These are phyloP conservation scores for Clonostachys solani DNA, from an alignment of 2,329 filamentous ascomycete genomes.

Conservation along the genomic window DNA sequence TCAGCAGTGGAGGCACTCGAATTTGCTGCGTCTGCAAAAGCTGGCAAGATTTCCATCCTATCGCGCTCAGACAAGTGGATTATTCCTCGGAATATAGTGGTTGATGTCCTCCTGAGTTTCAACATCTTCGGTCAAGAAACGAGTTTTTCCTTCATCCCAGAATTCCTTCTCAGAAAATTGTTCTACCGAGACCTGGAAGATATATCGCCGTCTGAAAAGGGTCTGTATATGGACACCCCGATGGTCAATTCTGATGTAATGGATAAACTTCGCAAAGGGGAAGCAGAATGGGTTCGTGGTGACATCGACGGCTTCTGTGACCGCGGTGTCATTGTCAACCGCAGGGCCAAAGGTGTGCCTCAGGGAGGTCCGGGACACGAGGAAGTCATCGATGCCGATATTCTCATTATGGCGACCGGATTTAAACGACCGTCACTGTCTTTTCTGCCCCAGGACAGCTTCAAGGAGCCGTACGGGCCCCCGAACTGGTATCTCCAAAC, in stretches of 20 bases:
- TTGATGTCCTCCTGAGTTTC: conserved; percentile 69
- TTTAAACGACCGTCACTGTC: conserved; percentile 69
- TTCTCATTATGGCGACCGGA: conserved; percentile 81
- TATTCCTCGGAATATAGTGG: conserved; percentile 72
- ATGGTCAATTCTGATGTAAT: conserved; percentile 86
- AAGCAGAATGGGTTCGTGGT: conserved; percentile 75
- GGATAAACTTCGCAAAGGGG: conserved; percentile 65
- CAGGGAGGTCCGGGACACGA: conserved; percentile 69
- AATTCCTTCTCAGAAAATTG: conserved; percentile 67
- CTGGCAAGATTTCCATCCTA: conserved; percentile 66
- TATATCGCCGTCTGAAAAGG: conserved; percentile 56
- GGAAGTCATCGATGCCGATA: conserved; percentile 64
- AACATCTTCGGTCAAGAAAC: conserved; percentile 81
- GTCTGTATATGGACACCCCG: conserved; percentile 78
- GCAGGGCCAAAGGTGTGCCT: conserved; percentile 66
- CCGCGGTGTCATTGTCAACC: conserved; percentile 65
- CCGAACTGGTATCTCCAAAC: conserved; percentile 89
- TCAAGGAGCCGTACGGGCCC: conserved; percentile 68
- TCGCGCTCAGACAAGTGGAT: conserved; percentile 83
- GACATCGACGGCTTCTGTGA: conserved; percentile 67
- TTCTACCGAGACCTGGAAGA: conserved; percentile 81
- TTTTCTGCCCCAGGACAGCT: conserved; percentile 72
- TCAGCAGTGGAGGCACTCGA: conserved; percentile 80
- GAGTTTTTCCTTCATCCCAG: conserved; percentile 71
- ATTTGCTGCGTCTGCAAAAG: conserved; percentile 65